Evolutionary conservation across 2,329 filamentous ascomycete genomes (phyloP).

Genomic region (Monosporascus sp.): DNA sequence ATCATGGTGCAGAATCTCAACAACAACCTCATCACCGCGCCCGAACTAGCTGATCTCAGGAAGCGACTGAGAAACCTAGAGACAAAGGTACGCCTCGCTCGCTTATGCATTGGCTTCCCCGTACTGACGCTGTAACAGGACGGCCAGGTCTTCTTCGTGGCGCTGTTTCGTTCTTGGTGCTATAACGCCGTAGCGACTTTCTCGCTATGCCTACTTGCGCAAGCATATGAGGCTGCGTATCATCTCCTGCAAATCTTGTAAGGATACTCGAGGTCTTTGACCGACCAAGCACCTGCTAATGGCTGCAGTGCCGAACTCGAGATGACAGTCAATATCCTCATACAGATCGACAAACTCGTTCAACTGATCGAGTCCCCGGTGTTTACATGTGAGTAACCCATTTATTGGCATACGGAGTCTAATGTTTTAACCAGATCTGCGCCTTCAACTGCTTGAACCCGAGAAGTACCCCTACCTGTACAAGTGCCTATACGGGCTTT

Average conservation of each 20-base stretch:
- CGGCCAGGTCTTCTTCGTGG: conserved; percentile 90
- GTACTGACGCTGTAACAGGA: conserved; percentile 48
- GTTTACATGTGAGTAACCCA: conserved; percentile 76
- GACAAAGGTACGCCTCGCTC: conserved; percentile 55
- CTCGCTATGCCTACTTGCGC: conserved; percentile 87
- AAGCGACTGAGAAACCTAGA: conserved; percentile 89
- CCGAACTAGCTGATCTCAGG: conserved; percentile 83
- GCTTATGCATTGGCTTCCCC: background rate
- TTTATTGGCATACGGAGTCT: conserved; percentile 2
- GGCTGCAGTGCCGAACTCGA: conserved; percentile 79
- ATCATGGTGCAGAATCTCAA: conserved; percentile 99
- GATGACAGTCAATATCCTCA: conserved; percentile 98
- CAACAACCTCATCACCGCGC: conserved; percentile 97
- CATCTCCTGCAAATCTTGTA: conserved; percentile 94
- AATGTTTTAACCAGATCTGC: conserved; percentile 61
- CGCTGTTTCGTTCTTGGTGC: conserved; percentile 94
- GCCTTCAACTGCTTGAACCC: conserved; percentile 89
- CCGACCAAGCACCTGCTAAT: conserved; percentile 8
- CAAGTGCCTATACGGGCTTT: conserved; percentile 92
- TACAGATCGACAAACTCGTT: conserved; percentile 97
- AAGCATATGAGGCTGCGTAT: conserved; percentile 97
- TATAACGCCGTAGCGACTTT: conserved; percentile 98
- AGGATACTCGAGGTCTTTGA: conserved; percentile 1
- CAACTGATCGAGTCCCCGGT: conserved; percentile 95
- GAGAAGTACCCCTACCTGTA: conserved; percentile 94